These are phyloP conservation scores for Monosporascus sp. DNA, from an alignment of 2,329 filamentous ascomycete genomes.

Conservation along the genomic window DNA sequence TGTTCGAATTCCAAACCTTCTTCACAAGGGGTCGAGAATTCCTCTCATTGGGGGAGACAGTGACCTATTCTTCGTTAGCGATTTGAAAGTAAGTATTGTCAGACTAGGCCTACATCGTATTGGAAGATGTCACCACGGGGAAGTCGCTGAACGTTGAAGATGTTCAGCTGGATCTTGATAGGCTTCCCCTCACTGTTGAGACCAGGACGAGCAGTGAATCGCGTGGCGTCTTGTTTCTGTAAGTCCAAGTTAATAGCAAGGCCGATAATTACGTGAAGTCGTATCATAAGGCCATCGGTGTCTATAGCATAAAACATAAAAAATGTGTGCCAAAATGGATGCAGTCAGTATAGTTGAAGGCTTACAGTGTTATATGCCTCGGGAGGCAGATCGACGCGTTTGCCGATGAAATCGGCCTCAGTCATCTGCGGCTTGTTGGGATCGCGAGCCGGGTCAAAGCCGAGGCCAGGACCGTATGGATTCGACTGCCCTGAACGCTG, in stretches of 20 bases:
- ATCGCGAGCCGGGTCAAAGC: slow-evolving; percentile 12
- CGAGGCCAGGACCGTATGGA: slow-evolving; percentile 2
- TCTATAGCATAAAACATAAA: neutral
- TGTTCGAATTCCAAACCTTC: slow-evolving; percentile 68
- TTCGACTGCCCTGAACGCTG: slow-evolving; percentile 1
- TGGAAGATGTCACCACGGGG: slow-evolving; percentile 64
- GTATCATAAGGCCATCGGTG: neutral
- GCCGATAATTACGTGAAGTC: neutral
- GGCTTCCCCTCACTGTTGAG: slow-evolving; percentile 53
- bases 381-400: slow-evolving; percentile 52
- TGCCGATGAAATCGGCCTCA: slow-evolving; percentile 30
- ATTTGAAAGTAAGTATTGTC: neutral
- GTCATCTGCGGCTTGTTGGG: slow-evolving; percentile 16
- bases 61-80: slow-evolving; percentile 44
- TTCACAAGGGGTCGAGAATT: slow-evolving; percentile 55
- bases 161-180: slow-evolving; percentile 61
- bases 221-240: slow-evolving; percentile 22
- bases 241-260: slow-evolving; percentile 8
- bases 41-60: slow-evolving; percentile 59
- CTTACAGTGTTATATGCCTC: slow-evolving; percentile 47
- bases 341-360: neutral
- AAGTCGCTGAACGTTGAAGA: slow-evolving; percentile 62
- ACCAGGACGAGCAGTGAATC: slow-evolving; percentile 42
- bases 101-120: slow-evolving; percentile 65
- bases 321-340: neutral